Evolutionary conservation across 495 filamentous ascomycete species (phyloP).

Genomic region (Polyplosphaeria fusca): DNA sequence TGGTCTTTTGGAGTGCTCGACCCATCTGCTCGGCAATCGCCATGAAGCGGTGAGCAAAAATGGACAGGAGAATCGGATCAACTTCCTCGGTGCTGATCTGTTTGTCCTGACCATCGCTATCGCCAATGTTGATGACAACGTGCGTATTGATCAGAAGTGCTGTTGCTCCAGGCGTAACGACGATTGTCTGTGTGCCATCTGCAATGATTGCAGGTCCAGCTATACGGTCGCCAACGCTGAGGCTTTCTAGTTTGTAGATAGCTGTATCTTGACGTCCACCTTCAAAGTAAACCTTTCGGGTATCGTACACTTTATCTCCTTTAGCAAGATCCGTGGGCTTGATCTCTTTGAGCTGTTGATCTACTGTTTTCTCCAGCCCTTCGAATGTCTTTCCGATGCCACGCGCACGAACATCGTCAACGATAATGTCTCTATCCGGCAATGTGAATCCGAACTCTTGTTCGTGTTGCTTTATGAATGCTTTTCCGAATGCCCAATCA

Average conservation of each 20-base stretch:
- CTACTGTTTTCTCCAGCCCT: constrained; percentile 72
- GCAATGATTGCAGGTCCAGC: constrained; percentile 87
- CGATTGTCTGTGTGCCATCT: constrained; percentile 93
- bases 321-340: constrained; percentile 49
- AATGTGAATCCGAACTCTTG: constrained; percentile 95
- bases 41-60: constrained; percentile 98
- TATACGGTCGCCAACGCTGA: constrained; percentile 72
- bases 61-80: constrained; percentile 88
- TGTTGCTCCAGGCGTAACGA: constrained; percentile 76
- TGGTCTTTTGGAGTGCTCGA: constrained; percentile 90
- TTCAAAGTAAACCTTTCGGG: constrained; percentile 66
- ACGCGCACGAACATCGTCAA: constrained; percentile 86
- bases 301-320: constrained; percentile 55
- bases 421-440: constrained; percentile 82
- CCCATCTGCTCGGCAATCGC: constrained; percentile 99
- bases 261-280: constrained; percentile 74
- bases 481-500: constrained; percentile 75
- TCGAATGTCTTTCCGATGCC: constrained; percentile 86
- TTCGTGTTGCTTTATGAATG: constrained; percentile 81
- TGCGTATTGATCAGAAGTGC: constrained; percentile 72
- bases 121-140: constrained; percentile 68
- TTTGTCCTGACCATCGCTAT: constrained; percentile 53
- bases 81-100: constrained; percentile 52
- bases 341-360: constrained; percentile 69
- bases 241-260: constrained; percentile 77